Conservation (phyloP, 2,329 filamentous ascomycete species). For the Nemania sp. region DNA sequence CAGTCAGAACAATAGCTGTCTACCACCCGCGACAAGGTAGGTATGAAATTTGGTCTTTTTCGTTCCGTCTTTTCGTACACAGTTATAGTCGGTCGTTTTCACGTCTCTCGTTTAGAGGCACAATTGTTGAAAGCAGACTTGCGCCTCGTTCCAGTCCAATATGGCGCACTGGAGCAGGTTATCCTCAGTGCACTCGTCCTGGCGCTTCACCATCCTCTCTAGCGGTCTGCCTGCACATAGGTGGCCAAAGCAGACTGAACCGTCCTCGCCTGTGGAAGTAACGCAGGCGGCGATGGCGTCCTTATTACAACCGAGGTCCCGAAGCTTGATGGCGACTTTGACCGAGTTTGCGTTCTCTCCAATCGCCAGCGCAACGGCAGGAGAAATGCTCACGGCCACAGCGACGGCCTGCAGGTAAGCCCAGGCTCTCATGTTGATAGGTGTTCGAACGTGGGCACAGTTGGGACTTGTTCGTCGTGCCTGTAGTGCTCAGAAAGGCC, state of each 20-base stretch:
- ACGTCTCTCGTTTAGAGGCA: conserved; percentile 37
- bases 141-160: conserved; percentile 44
- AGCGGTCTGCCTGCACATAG: conserved; percentile 39
- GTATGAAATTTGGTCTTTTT: not conserved
- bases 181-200: conserved; percentile 46
- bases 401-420: conserved; percentile 20
- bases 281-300: conserved; percentile 23
- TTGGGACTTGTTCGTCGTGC: conserved; percentile 25
- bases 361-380: conserved; percentile 24
- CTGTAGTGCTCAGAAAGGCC: not conserved
- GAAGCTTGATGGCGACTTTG: conserved; percentile 8
- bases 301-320: conserved; percentile 22
- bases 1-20: not conserved
- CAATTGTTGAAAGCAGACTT: conserved; percentile 45
- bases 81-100: not conserved
- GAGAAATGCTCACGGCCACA: conserved; percentile 19
- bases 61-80: conserved; percentile 14
- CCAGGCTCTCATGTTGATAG: conserved; percentile 29
- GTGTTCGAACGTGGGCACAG: conserved; percentile 6
- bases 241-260: conserved; percentile 41
- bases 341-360: not conserved
- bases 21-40: not conserved
- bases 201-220: conserved; percentile 39
- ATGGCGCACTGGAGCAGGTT: conserved; percentile 46
- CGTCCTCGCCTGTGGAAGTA: conserved; percentile 23